Percentiles rank a stretch among this genome's conserved stretches.
phyloP scores from a whole-genome alignment of 257 asterid species.

The Salvia rosmarinus region DNA sequence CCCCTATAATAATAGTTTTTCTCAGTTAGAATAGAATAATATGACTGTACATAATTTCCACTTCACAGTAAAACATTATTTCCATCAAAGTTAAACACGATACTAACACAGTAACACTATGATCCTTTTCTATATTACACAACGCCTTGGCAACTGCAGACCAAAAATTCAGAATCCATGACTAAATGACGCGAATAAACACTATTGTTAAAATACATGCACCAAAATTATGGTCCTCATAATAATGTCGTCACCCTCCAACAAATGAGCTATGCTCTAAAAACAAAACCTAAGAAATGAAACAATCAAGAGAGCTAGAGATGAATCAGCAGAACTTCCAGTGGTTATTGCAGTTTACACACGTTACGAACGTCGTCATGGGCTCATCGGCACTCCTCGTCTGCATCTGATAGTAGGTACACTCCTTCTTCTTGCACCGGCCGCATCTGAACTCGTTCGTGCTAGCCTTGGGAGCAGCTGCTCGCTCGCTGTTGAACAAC shows the following conservation, averaged over 20 bases:
- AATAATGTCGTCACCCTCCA: not conserved
- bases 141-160: not conserved
- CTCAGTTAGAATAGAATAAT: no score
- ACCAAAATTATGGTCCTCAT: constrained; percentile 5
- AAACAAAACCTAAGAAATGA: constrained; percentile 11
- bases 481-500: constrained; percentile 74
- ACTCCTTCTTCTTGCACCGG: constrained; percentile 78
- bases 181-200: not conserved
- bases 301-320: constrained; percentile 34
- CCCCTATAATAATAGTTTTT: no score
- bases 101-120: no score
- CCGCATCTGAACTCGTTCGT: constrained; percentile 77
- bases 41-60: no score
- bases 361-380: constrained; percentile 91
- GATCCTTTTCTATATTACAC: not conserved
- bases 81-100: no score
- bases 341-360: constrained; percentile 80
- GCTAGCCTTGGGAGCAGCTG: constrained; percentile 68
- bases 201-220: no score
- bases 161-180: not conserved
- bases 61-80: no score
- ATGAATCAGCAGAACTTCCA: constrained; percentile 80
- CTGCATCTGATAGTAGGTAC: constrained; percentile 92
- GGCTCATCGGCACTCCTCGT: constrained; percentile 99
- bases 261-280: not conserved